Evolutionary conservation across 441 rosid genomes (phyloP).

Genomic region (Theobroma grandiflorum): DNA sequence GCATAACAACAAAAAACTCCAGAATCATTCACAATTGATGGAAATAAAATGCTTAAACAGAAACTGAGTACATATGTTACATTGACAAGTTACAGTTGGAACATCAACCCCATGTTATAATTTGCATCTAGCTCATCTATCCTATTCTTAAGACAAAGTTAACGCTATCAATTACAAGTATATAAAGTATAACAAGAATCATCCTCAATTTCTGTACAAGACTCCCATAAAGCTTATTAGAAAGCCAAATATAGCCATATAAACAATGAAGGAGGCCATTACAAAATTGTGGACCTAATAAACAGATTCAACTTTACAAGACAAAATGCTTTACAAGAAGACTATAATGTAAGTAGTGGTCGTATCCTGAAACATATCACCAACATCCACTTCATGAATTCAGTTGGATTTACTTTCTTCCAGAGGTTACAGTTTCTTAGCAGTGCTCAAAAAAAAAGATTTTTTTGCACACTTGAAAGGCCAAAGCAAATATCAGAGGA

Average conservation of each 20-base stretch:
- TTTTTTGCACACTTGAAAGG: constrained; percentile 49
- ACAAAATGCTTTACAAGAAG: constrained; percentile 33
- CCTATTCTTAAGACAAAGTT: constrained; percentile 26
- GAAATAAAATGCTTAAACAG: background rate
- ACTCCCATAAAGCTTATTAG: constrained; percentile 31
- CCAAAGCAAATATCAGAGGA: constrained; percentile 44
- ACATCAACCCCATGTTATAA: constrained; percentile 23
- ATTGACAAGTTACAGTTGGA: constrained; percentile 23
- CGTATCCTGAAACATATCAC: constrained; percentile 24
- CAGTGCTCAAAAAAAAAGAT: constrained; percentile 27
- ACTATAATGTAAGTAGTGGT: constrained; percentile 1
- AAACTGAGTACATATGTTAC: constrained; percentile 28
- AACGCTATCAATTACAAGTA: constrained; percentile 31
- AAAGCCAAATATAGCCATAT: constrained; percentile 20
- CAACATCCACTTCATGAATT: constrained; percentile 29
- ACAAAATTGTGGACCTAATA: constrained; percentile 39
- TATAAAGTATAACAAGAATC: constrained; percentile 24
- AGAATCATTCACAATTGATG: constrained; percentile 10
- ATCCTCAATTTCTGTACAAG: constrained; percentile 33
- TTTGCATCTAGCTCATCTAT: constrained; percentile 28
- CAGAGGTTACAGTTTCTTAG: constrained; percentile 37
- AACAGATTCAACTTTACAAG: constrained; percentile 36
- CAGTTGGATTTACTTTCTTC: constrained; percentile 36
- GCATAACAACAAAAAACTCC: constrained; percentile 9
- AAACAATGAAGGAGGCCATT: constrained; percentile 37